phyloP scores from a whole-genome alignment of 306 rosid genomes.

The Dryas octopetala region DNA sequence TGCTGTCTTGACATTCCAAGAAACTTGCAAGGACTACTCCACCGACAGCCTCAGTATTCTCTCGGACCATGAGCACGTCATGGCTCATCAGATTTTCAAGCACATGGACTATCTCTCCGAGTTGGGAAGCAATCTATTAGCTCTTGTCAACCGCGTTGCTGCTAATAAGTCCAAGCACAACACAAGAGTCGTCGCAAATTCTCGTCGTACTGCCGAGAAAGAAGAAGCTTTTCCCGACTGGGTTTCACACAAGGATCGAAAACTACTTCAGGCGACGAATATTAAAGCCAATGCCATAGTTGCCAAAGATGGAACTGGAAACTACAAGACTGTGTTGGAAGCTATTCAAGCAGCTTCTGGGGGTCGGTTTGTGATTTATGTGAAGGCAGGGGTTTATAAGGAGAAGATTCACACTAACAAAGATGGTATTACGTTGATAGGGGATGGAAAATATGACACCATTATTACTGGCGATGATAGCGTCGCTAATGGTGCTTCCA shows the following conservation, averaged over 20 bases:
- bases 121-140: constrained; percentile 46
- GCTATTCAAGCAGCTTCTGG: constrained; percentile 52
- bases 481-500: constrained; percentile 23
- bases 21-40: constrained; percentile 45
- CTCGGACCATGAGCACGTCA: too few species aligned
- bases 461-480: constrained; percentile 37
- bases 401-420: constrained; percentile 48
- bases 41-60: background rate
- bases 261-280: constrained; percentile 33
- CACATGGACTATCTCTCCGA: constrained; percentile 40
- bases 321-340: constrained; percentile 46
- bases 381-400: constrained; percentile 43
- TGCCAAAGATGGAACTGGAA: constrained; percentile 49
- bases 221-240: constrained; percentile 31
- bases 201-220: background rate
- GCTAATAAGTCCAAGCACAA: background rate
- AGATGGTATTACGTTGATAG: constrained; percentile 52
- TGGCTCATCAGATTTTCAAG: constrained; percentile 22
- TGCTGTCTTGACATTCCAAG: constrained; percentile 49
- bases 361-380: constrained; percentile 49
- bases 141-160: constrained; percentile 39
- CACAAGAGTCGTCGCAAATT: background rate
- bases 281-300: constrained; percentile 43
- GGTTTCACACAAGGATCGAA: constrained; percentile 32
- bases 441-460: constrained; percentile 51